These are phyloP conservation scores for Fusarium siculi DNA, from an alignment of 2,329 filamentous ascomycete genomes.

Conservation along the genomic window DNA sequence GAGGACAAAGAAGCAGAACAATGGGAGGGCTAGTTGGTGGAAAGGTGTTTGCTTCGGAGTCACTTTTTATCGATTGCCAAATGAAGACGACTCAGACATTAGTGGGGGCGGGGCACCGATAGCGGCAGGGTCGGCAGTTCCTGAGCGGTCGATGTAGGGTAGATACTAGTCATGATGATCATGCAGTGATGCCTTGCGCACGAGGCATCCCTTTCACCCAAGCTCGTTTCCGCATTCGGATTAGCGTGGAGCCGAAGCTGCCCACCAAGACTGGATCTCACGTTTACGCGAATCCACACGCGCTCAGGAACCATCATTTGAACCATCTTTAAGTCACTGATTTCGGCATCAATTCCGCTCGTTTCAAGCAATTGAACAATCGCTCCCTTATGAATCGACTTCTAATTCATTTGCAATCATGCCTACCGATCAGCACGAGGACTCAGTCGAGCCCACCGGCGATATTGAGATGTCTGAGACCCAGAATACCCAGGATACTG, in stretches of 20 bases:
- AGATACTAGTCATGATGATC: background rate
- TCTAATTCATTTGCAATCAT: slow-evolving; percentile 41
- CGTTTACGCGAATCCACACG: background rate
- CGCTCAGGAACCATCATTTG: slow-evolving; percentile 5
- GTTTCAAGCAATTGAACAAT: background rate
- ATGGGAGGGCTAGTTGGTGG: slow-evolving; percentile 12
- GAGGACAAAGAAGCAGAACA: slow-evolving; percentile 23
- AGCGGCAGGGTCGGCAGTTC: slow-evolving; percentile 15
- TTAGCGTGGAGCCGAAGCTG: background rate
- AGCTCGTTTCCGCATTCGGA: slow-evolving; percentile 22
- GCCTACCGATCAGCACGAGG: slow-evolving; percentile 41
- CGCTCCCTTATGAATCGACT: background rate
- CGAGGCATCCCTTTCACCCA: slow-evolving; percentile 4
- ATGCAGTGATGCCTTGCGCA: slow-evolving; percentile 25
- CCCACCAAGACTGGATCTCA: background rate
- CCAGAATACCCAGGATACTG: slow-evolving; percentile 16
- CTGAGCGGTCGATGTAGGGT: slow-evolving; percentile 20
- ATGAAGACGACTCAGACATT: slow-evolving; percentile 20
- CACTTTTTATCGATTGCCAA: slow-evolving; percentile 29
- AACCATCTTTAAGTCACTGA: background rate
- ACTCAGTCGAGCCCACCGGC: slow-evolving; percentile 43
- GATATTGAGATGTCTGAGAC: slow-evolving; percentile 55
- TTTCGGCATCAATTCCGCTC: slow-evolving; percentile 7
- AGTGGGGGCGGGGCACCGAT: slow-evolving; percentile 44
- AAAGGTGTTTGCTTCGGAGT: slow-evolving; percentile 29